phyloP scores from a whole-genome alignment of 441 rosid species.

The Populus trichocarpa region DNA sequence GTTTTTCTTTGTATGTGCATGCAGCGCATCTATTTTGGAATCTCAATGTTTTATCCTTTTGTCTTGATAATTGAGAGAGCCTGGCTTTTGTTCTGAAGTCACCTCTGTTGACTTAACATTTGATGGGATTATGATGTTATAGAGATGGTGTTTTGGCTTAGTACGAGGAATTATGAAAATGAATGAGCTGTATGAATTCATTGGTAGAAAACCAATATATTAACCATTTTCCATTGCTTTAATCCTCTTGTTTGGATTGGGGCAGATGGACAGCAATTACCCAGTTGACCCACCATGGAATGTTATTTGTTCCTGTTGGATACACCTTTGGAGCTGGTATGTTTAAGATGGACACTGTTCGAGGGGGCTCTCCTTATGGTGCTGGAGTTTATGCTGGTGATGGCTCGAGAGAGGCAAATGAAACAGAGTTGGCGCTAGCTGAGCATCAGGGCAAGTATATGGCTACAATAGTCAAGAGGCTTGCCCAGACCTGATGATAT shows the following conservation, averaged over 20 bases:
- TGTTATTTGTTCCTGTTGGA: slow-evolving; percentile 92
- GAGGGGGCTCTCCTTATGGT: slow-evolving; percentile 97
- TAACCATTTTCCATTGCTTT: not conserved
- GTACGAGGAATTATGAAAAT: not conserved
- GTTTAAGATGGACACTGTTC: slow-evolving; percentile 85
- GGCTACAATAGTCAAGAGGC: slow-evolving; percentile 83
- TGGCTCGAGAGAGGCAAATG: slow-evolving; percentile 85
- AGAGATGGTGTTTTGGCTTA: not conserved
- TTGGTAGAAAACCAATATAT: not conserved
- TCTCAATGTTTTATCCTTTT: not conserved
- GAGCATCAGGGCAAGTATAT: slow-evolving; percentile 97
- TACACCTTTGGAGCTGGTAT: slow-evolving; percentile 33
- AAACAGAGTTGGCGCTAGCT: slow-evolving; percentile 72
- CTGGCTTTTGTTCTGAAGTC: not conserved
- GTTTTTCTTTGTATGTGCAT: not conserved
- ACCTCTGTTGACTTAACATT: not conserved
- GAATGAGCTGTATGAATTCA: not conserved
- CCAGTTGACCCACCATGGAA: slow-evolving; percentile 93
- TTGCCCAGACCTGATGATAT: slow-evolving; percentile 42
- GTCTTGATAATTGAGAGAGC: not conserved
- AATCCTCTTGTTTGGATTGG: slow-evolving; percentile 16
- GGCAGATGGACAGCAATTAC: slow-evolving; percentile 96
- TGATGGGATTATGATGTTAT: not conserved
- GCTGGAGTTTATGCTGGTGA: slow-evolving; percentile 93
- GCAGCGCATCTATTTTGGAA: not conserved